phyloP scores from a whole-genome alignment of 192 early-diverging fungal genomes.

The Ambispora gerdemannii region DNA sequence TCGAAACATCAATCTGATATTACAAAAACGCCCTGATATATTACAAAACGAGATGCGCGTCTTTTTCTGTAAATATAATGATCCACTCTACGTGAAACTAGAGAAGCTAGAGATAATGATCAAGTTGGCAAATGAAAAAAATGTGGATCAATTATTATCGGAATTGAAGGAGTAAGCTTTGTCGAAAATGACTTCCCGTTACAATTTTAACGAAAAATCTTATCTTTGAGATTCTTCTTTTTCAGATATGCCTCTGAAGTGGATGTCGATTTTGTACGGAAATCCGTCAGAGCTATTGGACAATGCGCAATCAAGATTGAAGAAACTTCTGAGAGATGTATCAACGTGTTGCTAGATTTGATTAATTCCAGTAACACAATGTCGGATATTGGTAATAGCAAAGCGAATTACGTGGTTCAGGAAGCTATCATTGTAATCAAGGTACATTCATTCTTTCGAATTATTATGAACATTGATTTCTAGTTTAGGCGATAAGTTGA shows the following conservation, averaged over 20 bases:
- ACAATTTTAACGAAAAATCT: not conserved
- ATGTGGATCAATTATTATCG: conserved; percentile 86
- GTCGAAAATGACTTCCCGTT: not conserved
- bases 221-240: not conserved
- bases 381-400: conserved; percentile 52
- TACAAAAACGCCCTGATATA: conserved; percentile 85
- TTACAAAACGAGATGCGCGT: conserved; percentile 91
- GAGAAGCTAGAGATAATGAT: conserved; percentile 96
- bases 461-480: not conserved
- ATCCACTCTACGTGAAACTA: conserved; percentile 94
- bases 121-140: conserved; percentile 78
- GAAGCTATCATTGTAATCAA: conserved; percentile 88
- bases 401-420: conserved; percentile 88
- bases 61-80: conserved; percentile 98
- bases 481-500: too few relatives aligned
- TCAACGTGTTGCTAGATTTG: conserved; percentile 85
- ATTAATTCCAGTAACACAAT: conserved; percentile 39
- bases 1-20: conserved; percentile 93
- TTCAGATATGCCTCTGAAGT: conserved; percentile 89
- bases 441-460: conserved; percentile 38
- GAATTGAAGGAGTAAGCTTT: conserved; percentile 87
- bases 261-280: conserved; percentile 94
- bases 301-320: conserved; percentile 91
- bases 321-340: conserved; percentile 78
- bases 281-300: conserved; percentile 86